Conservation (phyloP, 2,329 filamentous ascomycete genomes). For the Neurospora crassa region DNA sequence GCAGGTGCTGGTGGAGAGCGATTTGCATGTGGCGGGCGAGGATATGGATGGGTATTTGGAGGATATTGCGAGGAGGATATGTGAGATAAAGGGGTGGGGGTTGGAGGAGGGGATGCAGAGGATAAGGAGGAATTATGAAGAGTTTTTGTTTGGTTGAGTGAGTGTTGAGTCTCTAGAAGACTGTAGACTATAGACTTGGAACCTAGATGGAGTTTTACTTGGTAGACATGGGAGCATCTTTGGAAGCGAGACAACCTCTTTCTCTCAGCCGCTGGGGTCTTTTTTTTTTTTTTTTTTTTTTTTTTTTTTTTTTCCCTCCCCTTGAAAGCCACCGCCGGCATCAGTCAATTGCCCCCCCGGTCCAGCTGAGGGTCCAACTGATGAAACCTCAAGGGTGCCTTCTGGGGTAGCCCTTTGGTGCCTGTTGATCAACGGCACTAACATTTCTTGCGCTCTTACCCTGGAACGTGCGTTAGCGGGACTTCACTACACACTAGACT, state of each 20-base stretch:
- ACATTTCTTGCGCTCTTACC: background rate
- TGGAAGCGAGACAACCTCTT: background rate
- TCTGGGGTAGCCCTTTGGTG: background rate
- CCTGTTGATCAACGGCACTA: background rate
- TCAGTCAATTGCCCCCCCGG: background rate
- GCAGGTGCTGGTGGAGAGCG: conserved; percentile 77
- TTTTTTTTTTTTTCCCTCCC: no score
- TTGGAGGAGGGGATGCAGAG: conserved; percentile 59
- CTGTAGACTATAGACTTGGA: background rate
- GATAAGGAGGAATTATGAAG: conserved; percentile 65
- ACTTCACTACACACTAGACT: no score
- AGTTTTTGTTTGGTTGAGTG: conserved; percentile 58
- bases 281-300: no score
- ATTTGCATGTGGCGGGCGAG: conserved; percentile 73
- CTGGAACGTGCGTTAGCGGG: background rate
- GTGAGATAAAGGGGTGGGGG: conserved; percentile 66
- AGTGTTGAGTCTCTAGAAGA: background rate
- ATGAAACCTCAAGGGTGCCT: background rate
- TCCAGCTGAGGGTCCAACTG: background rate
- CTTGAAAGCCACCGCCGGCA: background rate
- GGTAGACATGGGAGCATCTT: background rate
- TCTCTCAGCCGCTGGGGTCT: background rate
- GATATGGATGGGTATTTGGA: conserved; percentile 72
- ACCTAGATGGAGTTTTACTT: background rate
- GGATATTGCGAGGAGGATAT: conserved; percentile 66